A percentile compares a stretch with the other conserved stretches of the same genome.
Conservation (phyloP, 108 stramenopile species). For the Skeletonema marinoi region DNA sequence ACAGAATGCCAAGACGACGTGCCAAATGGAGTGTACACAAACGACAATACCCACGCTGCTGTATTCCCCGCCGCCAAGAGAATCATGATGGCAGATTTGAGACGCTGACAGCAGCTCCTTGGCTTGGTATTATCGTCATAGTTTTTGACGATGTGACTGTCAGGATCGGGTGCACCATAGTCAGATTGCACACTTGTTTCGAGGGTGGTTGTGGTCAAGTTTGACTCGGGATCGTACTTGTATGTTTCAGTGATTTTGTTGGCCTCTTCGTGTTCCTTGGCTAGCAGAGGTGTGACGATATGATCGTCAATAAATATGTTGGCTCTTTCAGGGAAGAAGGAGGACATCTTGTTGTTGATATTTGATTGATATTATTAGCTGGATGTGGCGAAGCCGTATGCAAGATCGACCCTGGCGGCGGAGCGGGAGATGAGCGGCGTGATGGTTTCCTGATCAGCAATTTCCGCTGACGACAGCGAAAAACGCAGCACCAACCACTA, state of each 20-base stretch:
- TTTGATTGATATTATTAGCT: no score
- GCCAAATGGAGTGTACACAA: not conserved
- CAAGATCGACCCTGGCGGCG: no score
- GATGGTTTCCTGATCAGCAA: no score
- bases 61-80: not conserved
- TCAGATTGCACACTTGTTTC: not conserved
- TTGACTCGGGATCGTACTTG: not conserved
- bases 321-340: not conserved
- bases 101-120: not conserved
- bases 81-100: not conserved
- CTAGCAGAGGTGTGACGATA: not conserved
- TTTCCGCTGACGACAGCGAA: no score
- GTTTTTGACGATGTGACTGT: not conserved
- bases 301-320: not conserved
- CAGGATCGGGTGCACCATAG: not conserved
- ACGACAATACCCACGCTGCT: not conserved
- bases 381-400: no score
- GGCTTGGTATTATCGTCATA: not conserved
- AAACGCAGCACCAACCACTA: no score
- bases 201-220: not conserved
- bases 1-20: not conserved
- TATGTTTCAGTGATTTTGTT: not conserved
- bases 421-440: no score
- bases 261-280: not conserved
- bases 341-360: not conserved